Conservation (phyloP, 805 yeast genomes). For the Candida maltosa region DNA sequence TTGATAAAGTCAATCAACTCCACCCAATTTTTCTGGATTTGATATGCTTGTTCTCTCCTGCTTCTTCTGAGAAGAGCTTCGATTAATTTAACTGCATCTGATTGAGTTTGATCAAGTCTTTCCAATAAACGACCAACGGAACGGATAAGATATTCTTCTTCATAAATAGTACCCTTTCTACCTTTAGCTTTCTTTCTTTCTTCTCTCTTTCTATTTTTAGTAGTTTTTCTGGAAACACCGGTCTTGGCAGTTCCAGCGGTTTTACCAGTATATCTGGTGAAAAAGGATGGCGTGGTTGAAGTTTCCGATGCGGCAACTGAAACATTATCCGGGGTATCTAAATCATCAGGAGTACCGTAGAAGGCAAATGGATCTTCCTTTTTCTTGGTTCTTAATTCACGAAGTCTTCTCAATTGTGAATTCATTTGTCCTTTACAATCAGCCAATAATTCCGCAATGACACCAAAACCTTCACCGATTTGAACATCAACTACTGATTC, state of each 20-base stretch:
- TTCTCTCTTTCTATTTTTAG: slow-evolving; percentile 90
- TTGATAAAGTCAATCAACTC: slow-evolving; percentile 55
- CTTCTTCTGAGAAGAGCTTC: slow-evolving; percentile 73
- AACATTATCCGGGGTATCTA: slow-evolving; percentile 86
- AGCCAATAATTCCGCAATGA: slow-evolving; percentile 83
- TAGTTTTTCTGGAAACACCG: slow-evolving; percentile 89
- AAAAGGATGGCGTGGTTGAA: slow-evolving; percentile 87
- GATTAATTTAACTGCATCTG: slow-evolving; percentile 70
- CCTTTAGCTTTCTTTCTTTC: slow-evolving; percentile 96
- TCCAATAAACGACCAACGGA: slow-evolving; percentile 88
- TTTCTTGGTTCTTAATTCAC: slow-evolving; percentile 83
- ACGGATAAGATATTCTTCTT: slow-evolving; percentile 88
- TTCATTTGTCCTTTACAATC: slow-evolving; percentile 84
- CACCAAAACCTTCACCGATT: slow-evolving; percentile 83
- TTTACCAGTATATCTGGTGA: slow-evolving; percentile 95
- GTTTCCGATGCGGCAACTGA: slow-evolving; percentile 94
- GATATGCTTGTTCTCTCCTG: slow-evolving; percentile 76
- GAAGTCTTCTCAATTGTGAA: slow-evolving; percentile 78
- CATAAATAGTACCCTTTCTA: slow-evolving; percentile 95
- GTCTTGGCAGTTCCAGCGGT: slow-evolving; percentile 95
- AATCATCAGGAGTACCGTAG: slow-evolving; percentile 59
- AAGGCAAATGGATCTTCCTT: slow-evolving; percentile 81
- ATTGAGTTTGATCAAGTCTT: slow-evolving; percentile 67
- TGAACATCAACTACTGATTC: slow-evolving; percentile 65
- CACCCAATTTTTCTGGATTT: slow-evolving; percentile 65